phyloP scores from a whole-genome alignment of 352 stramenopile genomes.

The Hyphochytrium catenoides region DNA sequence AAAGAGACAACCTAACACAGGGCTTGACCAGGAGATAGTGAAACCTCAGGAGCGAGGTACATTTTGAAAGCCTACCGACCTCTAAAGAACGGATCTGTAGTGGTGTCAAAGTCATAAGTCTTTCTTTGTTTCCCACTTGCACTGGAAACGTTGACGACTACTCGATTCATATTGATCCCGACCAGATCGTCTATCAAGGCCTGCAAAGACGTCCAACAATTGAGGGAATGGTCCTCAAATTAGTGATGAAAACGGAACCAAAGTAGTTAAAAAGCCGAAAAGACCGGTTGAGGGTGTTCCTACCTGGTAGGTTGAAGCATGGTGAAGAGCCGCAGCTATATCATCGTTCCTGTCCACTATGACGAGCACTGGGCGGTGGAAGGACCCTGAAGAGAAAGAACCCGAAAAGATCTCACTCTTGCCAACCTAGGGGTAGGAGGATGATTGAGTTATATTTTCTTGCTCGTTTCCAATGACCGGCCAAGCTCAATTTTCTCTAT shows the following conservation, averaged over 20 bases:
- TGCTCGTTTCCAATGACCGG: no score
- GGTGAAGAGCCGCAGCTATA: constrained; percentile 77
- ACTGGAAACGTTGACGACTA: constrained; percentile 61
- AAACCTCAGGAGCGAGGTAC: no score
- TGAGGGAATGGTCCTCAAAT: neutral
- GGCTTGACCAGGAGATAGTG: no score
- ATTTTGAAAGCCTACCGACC: no score
- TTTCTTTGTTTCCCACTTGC: constrained; percentile 16
- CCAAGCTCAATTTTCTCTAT: no score
- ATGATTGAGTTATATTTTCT: no score
- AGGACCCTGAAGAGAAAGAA: no score
- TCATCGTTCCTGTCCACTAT: constrained; percentile 93
- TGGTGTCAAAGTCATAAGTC: constrained; percentile 50
- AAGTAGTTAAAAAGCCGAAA: no score
- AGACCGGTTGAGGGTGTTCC: neutral
- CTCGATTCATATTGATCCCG: constrained; percentile 80
- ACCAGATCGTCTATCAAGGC: constrained; percentile 90
- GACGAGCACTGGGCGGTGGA: constrained; percentile 76
- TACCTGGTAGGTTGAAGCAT: constrained; percentile 71
- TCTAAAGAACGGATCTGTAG: constrained; percentile 54
- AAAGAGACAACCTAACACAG: no score
- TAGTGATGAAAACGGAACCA: neutral
- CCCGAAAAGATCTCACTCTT: no score
- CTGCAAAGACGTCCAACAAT: constrained; percentile 11
- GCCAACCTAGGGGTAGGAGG: no score